Evolutionary conservation across 2,329 filamentous ascomycete genomes (phyloP).

Genomic region (Fonsecaea erecta): DNA sequence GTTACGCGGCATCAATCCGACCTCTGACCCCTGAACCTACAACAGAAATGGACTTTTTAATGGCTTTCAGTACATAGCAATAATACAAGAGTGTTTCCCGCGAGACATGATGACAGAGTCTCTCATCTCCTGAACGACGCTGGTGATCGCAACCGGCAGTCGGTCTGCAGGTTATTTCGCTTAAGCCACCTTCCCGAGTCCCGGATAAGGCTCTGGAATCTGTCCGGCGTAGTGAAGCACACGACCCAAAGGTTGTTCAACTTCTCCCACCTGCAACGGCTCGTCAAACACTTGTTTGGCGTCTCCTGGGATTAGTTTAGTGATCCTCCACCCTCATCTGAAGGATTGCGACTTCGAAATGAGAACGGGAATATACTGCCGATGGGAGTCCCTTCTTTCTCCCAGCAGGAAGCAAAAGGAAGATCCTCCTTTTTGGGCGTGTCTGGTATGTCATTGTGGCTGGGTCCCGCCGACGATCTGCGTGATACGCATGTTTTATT

Average conservation of each 20-base stretch:
- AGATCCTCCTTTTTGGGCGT: background rate
- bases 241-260: background rate
- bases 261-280: background rate
- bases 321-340: background rate
- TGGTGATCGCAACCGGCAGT: background rate
- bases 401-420: background rate
- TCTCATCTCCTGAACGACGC: background rate
- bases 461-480: background rate
- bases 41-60: background rate
- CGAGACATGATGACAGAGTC: background rate
- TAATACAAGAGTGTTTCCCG: background rate
- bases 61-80: background rate
- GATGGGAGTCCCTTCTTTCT: background rate
- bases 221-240: background rate
- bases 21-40: background rate
- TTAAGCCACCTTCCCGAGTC: background rate
- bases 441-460: background rate
- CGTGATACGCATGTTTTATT: background rate
- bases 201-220: background rate
- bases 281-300: background rate
- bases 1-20: conserved; percentile 7
- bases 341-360: background rate
- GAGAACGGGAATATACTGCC: background rate
- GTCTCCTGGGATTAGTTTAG: background rate
- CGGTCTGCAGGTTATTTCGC: background rate